phyloP scores from a whole-genome alignment of 2,329 filamentous ascomycete species.

The Trichophyton equinum region DNA sequence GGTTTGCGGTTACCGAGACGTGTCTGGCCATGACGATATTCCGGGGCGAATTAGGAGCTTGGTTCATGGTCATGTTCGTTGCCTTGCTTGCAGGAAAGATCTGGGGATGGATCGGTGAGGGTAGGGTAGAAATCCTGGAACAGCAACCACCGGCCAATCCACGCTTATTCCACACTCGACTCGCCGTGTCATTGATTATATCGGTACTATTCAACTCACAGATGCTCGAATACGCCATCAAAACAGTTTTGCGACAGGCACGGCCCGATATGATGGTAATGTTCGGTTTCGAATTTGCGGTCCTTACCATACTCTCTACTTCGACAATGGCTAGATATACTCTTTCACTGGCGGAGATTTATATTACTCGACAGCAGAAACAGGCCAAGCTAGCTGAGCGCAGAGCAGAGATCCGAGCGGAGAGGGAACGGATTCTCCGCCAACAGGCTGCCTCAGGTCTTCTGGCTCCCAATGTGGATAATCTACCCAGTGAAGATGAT shows the following conservation, averaged over 20 bases:
- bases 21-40: constrained; percentile 98
- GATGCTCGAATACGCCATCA: constrained; percentile 69
- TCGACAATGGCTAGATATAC: constrained; percentile 69
- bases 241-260: constrained; percentile 72
- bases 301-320: constrained; percentile 65
- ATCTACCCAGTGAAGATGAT: constrained; percentile 55
- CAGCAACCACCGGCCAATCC: constrained; percentile 89
- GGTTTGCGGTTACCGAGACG: constrained; percentile 96
- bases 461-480: constrained; percentile 22
- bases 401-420: constrained; percentile 51
- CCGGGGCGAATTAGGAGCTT: constrained; percentile 82
- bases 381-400: constrained; percentile 54
- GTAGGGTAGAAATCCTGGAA: constrained; percentile 83
- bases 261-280: constrained; percentile 99
- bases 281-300: constrained; percentile 96
- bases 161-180: constrained; percentile 69
- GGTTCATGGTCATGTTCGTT: constrained; percentile 95
- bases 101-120: constrained; percentile 97
- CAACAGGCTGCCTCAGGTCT: constrained; percentile 27
- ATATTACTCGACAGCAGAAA: constrained; percentile 63
- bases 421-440: constrained; percentile 37
- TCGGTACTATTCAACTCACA: constrained; percentile 68
- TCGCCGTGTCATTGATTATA: constrained; percentile 64
- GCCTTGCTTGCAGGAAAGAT: constrained; percentile 85
- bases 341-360: constrained; percentile 64